phyloP scores from a whole-genome alignment of 2,329 filamentous ascomycete species.

The Ascochyta rabiei region DNA sequence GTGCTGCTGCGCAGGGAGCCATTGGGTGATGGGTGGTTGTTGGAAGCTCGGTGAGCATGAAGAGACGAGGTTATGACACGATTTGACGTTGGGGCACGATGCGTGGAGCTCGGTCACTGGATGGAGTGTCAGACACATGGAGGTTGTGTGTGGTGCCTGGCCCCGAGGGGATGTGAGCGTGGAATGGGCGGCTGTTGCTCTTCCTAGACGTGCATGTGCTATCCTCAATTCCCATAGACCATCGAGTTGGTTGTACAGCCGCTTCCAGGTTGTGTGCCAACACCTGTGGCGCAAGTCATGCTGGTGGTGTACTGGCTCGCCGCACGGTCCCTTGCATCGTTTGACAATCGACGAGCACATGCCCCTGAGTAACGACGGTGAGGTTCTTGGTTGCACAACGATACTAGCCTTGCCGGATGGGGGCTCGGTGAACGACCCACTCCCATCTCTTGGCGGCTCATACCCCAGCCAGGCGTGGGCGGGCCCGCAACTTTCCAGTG shows the following conservation, averaged over 20 bases:
- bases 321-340: too few relatives aligned
- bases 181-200: not conserved
- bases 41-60: not conserved
- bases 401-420: not conserved
- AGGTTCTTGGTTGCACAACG: not conserved
- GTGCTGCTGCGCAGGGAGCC: slow-evolving; percentile 44
- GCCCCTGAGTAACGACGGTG: not conserved
- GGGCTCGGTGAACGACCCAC: slow-evolving; percentile 12
- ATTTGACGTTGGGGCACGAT: not conserved
- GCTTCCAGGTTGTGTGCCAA: not conserved
- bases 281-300: too few relatives aligned
- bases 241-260: not conserved
- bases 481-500: slow-evolving; percentile 12
- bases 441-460: not conserved
- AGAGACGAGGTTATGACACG: not conserved
- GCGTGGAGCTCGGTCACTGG: slow-evolving; percentile 16
- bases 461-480: not conserved
- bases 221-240: not conserved
- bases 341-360: too few relatives aligned
- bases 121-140: not conserved
- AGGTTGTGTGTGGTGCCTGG: slow-evolving; percentile 6
- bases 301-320: too few relatives aligned
- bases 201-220: slow-evolving; percentile 4
- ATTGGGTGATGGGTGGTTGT: slow-evolving; percentile 23
- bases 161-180: too few relatives aligned